Evolutionary conservation across 1,284 basidiomycete species (phyloP).

Genomic region (Rhodofomes roseus): DNA sequence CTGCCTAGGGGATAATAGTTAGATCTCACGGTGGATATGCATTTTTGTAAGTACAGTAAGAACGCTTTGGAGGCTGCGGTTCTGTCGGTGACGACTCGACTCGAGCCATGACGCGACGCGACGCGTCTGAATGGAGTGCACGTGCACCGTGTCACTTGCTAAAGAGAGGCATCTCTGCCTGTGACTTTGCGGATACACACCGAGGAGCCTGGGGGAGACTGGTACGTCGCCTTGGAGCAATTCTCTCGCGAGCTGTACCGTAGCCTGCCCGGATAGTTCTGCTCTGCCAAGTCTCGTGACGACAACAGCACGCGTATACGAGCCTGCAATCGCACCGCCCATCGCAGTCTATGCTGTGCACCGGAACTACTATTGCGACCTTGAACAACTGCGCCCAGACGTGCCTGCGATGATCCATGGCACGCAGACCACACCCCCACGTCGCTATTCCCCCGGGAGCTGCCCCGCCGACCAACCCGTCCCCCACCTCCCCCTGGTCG

Average conservation of each 20-base stretch:
- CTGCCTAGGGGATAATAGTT: no score
- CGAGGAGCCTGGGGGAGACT: not conserved
- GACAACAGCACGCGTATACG: not conserved
- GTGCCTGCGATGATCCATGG: conserved; percentile 7
- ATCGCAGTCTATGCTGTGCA: not conserved
- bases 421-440: conserved; percentile 27
- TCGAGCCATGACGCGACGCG: not conserved
- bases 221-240: not conserved
- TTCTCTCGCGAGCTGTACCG: not conserved
- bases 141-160: not conserved
- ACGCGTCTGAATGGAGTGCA: not conserved
- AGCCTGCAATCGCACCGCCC: not conserved
- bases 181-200: not conserved
- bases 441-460: conserved; percentile 37
- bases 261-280: no score
- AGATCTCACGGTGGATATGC: no score
- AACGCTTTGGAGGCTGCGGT: no score
- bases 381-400: not conserved
- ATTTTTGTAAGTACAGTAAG: no score
- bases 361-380: not conserved
- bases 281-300: not conserved
- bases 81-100: not conserved
- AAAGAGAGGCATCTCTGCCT: not conserved
- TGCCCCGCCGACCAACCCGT: conserved; percentile 28
- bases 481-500: conserved; percentile 25